Conservation (phyloP, 768 basidiomycete species). For the Suillus hirtellus region DNA sequence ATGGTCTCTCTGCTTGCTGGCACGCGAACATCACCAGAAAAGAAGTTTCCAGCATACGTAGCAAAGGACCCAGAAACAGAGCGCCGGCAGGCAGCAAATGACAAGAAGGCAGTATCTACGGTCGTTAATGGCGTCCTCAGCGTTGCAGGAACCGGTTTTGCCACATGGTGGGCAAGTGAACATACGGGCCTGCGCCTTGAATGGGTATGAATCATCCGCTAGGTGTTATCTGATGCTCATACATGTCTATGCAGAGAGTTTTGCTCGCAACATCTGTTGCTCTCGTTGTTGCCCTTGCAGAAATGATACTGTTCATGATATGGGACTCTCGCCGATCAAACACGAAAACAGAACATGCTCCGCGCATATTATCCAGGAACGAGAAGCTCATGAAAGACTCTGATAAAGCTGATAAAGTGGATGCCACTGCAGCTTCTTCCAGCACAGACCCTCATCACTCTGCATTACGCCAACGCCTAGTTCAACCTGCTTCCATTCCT, state of each 20-base stretch:
- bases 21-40: constrained; percentile 74
- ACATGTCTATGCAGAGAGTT: constrained; percentile 43
- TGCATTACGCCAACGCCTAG: constrained; percentile 20
- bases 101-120: constrained; percentile 67
- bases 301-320: constrained; percentile 69
- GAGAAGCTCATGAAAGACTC: constrained; percentile 15
- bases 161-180: constrained; percentile 73
- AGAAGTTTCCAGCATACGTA: constrained; percentile 57
- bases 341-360: constrained; percentile 13
- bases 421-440: constrained; percentile 18
- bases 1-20: constrained; percentile 81
- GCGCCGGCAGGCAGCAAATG: constrained; percentile 46
- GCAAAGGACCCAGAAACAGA: constrained; percentile 49
- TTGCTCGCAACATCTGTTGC: constrained; percentile 62
- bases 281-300: constrained; percentile 67
- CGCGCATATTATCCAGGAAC: constrained; percentile 1
- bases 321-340: constrained; percentile 57
- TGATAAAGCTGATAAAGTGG: constrained; percentile 4
- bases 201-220: constrained; percentile 52
- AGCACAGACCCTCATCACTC: constrained; percentile 22
- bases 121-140: constrained; percentile 74
- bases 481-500: neutral
- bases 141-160: constrained; percentile 62
- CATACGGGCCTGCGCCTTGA: constrained; percentile 65
- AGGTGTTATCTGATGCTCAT: constrained; percentile 13